These are phyloP conservation scores for Pseudogymnoascus sp. DNA, from an alignment of 2,329 filamentous ascomycete genomes.

Conservation along the genomic window DNA sequence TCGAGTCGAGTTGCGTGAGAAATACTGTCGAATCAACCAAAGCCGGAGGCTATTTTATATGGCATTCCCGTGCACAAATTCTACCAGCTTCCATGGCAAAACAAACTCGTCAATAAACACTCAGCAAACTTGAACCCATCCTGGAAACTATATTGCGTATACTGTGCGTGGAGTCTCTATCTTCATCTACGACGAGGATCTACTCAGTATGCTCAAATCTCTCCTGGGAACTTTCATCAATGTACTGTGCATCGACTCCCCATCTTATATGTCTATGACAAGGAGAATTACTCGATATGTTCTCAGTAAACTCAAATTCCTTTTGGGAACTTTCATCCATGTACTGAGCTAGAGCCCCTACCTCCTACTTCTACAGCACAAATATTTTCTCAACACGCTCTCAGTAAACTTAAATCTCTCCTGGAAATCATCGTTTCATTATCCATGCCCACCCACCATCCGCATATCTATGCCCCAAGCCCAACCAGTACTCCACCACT, in stretches of 20 bases:
- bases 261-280: too few relatives aligned
- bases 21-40: background rate
- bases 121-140: background rate
- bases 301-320: too few relatives aligned
- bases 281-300: background rate
- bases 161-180: background rate
- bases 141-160: background rate
- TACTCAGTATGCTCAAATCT: background rate
- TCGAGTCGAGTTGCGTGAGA: background rate
- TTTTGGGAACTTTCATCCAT: background rate
- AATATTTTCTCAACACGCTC: background rate
- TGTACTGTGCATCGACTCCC: too few relatives aligned
- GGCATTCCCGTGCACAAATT: background rate
- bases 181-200: background rate
- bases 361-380: background rate
- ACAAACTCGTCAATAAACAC: background rate
- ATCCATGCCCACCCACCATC: background rate
- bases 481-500: background rate
- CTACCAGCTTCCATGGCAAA: background rate
- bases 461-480: constrained; percentile 2
- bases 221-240: background rate
- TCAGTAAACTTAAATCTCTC: background rate
- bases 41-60: background rate
- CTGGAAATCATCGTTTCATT: background rate
- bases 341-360: too few relatives aligned